Base-by-base conservation (phyloP, 176 grass and related monocot species). In the Carex cristatella region DNA sequence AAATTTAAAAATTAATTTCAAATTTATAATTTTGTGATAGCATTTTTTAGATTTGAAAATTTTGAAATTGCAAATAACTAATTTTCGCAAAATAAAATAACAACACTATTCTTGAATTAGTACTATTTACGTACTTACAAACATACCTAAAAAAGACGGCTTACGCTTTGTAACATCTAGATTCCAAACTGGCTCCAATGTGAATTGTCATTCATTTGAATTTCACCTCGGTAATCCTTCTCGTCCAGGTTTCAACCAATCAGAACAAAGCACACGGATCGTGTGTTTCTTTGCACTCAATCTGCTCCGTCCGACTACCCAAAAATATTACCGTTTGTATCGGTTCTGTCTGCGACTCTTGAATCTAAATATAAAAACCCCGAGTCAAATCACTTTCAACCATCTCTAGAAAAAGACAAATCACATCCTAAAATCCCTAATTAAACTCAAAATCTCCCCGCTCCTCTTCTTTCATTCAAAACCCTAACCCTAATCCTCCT, bases 401-500 rank as follows among this genome's bases (percentile, higher is more conserved):
- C 31, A 27, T 15, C 31, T 67, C 65, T 15, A 15, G 11, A n/a
- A 72, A 53, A 19, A 23, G 14, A 18, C 1, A 80, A 54, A 86
- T 54, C 23, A 10, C 1, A 73, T 59, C 42, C 18, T 51, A 16
- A 10, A 55, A 61, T 11, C 3, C 2, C 30, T 65, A 6, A 18
- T 18, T 44, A 9, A 56, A 32, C 51, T 32, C 54, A 61, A 87
- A 11, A 23, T 44, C 0, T 61, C 42, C 10, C 23, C 23, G 23
- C 23, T 23, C 23, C 23, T 30, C 44, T 13, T 82, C 44, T 79
- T 69, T 32, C 38, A 16, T 13, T 7, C 61, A n/a, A 53, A 49
- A 85, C 48, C 86, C 91, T 85, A 77, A 81, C 86, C 60, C 91
- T 85, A 77, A 81, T 84, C 60, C 54, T 58, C 23, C 60, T 35